Conservation (phyloP, 805 yeast genomes). For the Zygosaccharomyces bailii region DNA sequence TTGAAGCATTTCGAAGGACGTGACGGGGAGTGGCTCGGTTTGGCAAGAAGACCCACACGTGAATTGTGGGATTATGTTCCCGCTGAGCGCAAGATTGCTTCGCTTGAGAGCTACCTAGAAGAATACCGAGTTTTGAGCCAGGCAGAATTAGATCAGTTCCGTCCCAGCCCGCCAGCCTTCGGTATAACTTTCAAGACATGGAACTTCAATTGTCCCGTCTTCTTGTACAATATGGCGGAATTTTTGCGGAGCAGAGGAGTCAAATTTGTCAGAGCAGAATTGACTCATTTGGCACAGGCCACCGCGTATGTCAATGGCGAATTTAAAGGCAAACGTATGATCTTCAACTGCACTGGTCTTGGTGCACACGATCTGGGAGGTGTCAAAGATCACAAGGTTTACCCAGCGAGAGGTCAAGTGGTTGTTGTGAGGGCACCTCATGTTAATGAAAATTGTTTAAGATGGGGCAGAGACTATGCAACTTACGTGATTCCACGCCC, state of each 20-base stretch:
- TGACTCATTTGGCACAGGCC: slow-evolving; percentile 58
- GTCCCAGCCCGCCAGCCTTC: slow-evolving; percentile 50
- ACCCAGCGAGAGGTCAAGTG: slow-evolving; percentile 80
- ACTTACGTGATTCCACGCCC: slow-evolving; percentile 76
- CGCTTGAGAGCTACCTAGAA: slow-evolving; percentile 47
- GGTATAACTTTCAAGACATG: slow-evolving; percentile 58
- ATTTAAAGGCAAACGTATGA: slow-evolving; percentile 38
- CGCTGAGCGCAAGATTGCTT: slow-evolving; percentile 43
- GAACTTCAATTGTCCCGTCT: slow-evolving; percentile 71
- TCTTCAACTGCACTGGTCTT: slow-evolving; percentile 76
- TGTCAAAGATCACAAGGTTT: slow-evolving; percentile 55
- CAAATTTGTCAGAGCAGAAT: slow-evolving; percentile 42
- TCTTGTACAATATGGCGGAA: slow-evolving; percentile 45
- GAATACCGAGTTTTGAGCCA: slow-evolving; percentile 42
- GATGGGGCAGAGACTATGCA: slow-evolving; percentile 59
- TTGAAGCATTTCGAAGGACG: slow-evolving; percentile 44
- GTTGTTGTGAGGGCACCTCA: slow-evolving; percentile 71
- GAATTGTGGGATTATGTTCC: slow-evolving; percentile 58
- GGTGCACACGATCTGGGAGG: slow-evolving; percentile 66
- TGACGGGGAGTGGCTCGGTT: slow-evolving; percentile 42
- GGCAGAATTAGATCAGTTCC: slow-evolving; percentile 32
- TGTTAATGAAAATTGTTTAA: slow-evolving; percentile 52
- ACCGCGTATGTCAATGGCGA: slow-evolving; percentile 26
- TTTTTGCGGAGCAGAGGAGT: slow-evolving; percentile 50
- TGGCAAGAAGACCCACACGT: slow-evolving; percentile 51